Evolutionary conservation across 139 green algal species (phyloP).

Genomic region (Ostreobium quekettii): DNA sequence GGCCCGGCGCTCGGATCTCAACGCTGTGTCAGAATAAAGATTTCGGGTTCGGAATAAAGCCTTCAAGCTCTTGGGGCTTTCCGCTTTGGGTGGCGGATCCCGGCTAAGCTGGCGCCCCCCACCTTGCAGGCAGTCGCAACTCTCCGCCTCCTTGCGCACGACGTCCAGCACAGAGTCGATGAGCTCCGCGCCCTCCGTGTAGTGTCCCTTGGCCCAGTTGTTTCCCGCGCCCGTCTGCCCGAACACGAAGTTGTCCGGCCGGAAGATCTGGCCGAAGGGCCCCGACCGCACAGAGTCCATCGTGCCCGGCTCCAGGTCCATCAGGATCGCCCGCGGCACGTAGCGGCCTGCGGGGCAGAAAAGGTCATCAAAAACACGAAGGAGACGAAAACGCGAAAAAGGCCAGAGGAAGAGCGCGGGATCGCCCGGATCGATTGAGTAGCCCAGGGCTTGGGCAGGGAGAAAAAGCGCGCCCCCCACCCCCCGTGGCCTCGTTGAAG

Average conservation of each 20-base stretch:
- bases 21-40: no score
- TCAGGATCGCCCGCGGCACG: constrained; percentile 92
- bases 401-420: not conserved
- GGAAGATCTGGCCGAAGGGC: constrained; percentile 91
- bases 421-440: not conserved
- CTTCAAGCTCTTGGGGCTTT: no score
- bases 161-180: constrained; percentile 98
- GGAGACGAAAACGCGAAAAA: constrained; percentile 3
- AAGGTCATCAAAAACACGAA: not conserved
- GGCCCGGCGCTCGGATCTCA: no score
- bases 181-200: constrained; percentile 97
- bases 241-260: constrained; percentile 98
- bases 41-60: no score
- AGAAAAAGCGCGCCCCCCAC: constrained; percentile 27
- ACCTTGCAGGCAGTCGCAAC: constrained; percentile 96
- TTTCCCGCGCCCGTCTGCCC: constrained; percentile 94
- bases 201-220: constrained; percentile 99
- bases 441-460: not conserved
- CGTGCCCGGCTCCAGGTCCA: constrained; percentile 96
- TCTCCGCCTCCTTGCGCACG: constrained; percentile 97
- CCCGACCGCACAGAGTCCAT: constrained; percentile 96
- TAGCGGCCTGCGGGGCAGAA: constrained; percentile 66
- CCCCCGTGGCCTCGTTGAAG: constrained; percentile 98
- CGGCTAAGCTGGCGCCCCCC: no score
- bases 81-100: no score